Evolutionary conservation across 2,329 filamentous ascomycete species (phyloP), one percentile per base, ranked within the genome.

Genomic region (Chrysoporthe austroafricana): DNA sequence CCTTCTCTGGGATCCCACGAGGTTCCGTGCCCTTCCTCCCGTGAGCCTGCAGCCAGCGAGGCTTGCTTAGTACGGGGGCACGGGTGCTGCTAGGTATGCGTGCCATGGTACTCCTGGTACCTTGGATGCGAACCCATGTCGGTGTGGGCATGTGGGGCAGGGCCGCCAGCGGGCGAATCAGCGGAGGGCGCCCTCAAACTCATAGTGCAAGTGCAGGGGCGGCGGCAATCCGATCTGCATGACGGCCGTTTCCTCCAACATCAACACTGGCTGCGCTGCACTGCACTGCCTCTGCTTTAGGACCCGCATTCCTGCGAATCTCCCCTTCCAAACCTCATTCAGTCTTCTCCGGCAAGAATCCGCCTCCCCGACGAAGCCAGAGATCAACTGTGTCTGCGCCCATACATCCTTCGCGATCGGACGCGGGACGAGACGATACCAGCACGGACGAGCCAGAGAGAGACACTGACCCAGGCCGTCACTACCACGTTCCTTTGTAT

Each of bases 401-500:
- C 39, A 16, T 9, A n/a, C 8, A 14, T 26, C 26, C 21, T 54
- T 3, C 16, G n/a, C 8, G 32, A 36, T 57, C 34, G 34, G 54
- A 39, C 54, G 54, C 54, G 34, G 39, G 16, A 57, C 54, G 34
- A 39, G 39, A 57, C 52, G 14, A 56, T 56, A 56, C 32, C 32
- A n/a, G 32, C 52, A 39, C 32, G n/a, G 8, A 39, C 8, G 18
- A 39, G 34, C 54, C 26, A 26, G 26, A 57, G 54, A 57, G 14
- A 39, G 54, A 57, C 54, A 18, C 54, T 32, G 34, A 57, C 14
- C 18, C 5, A 57, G 32, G 34, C 18, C 54, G 54, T 39, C 62
- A 52, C 57, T 54, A 56, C 54, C 66, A 65, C 62, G 62, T 54
- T 68, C 66, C 62, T 67, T 67, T 67, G 66, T 67, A 67, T 42